Base-by-base conservation (phyloP, 177 flowering plant genomes). In the Vitis hybrid region DNA sequence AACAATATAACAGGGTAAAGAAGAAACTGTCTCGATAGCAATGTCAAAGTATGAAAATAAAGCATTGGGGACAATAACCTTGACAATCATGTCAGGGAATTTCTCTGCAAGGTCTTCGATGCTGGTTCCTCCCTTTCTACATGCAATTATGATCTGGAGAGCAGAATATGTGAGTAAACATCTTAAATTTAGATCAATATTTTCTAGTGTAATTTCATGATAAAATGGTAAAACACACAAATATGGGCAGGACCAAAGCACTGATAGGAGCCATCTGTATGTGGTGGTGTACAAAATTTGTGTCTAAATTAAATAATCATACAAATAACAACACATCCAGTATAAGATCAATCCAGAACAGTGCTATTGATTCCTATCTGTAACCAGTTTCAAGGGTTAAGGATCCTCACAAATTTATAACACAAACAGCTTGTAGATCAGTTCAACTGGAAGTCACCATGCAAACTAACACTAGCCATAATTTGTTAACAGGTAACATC, bases 81-180 rank as follows among this genome's bases (percentile, higher is more conserved):
- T 95, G 63, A 95, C 76, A 68, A 95, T 95, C 97, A 89, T 88
- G 75, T 95, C 97, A 51, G 99, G 99, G 65, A 78, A 94, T 79
- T 95, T 91, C 80, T 95, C 99, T 2, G 98, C 99, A 78, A 95
- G 97, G 78, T 95, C 99, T 83, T 95, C 99, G 71, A 95, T 95
- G 82, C 99, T 95, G 70, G 98, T 95, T 74, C 99, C 99, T 65
- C 99, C 99, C 78, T 95, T 89, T 20, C 78, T 78, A 72, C 99
- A 95, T 57, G 94, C 89, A 82, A 96, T 93, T 60, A 96, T 92
- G 68, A 96, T 75, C 99, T 95, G 87, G 70, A 75, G 70, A 72
- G 74, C 18, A 75, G 49, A 13, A 71, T n/a, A 55, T 22, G 11
- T 18, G 5, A 39, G 66, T 39, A 55, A 55, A 31, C 62, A 59